Percentiles rank a stretch among this genome's conserved stretches.
Evolutionary conservation across 2,329 filamentous ascomycete species (phyloP).

Genomic region (Metarhizium anisopliae): DNA sequence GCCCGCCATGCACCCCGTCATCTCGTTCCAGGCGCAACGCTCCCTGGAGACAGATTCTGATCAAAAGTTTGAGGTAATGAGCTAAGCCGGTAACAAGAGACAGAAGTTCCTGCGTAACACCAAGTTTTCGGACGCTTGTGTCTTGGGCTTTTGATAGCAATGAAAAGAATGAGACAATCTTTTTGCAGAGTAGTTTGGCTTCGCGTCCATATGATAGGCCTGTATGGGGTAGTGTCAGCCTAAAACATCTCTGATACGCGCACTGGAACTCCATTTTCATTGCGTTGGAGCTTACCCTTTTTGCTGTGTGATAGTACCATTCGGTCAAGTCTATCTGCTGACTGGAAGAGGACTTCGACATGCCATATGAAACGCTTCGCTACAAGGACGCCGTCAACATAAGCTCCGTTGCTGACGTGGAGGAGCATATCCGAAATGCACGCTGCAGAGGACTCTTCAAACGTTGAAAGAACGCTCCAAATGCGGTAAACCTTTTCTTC

Average conservation of each 20-base stretch:
- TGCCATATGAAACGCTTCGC: conserved; percentile 96
- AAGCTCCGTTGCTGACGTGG: conserved; percentile 95
- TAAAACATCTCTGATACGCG: neutral
- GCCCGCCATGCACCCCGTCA: conserved; percentile 59
- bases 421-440: conserved; percentile 99
- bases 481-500: conserved; percentile 97
- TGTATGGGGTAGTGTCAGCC: conserved; percentile 19
- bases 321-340: conserved; percentile 75
- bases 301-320: conserved; percentile 60
- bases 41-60: conserved; percentile 92
- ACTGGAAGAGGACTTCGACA: conserved; percentile 84
- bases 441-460: conserved; percentile 93
- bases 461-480: conserved; percentile 94
- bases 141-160: conserved; percentile 92
- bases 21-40: conserved; percentile 87
- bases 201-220: conserved; percentile 88
- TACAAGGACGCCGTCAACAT: conserved; percentile 88
- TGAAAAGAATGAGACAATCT: conserved; percentile 96
- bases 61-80: conserved; percentile 94
- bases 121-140: conserved; percentile 78
- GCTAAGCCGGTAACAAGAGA: conserved; percentile 92
- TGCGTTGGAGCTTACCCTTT: conserved; percentile 52
- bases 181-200: conserved; percentile 98
- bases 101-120: conserved; percentile 96
- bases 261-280: neutral